Percentiles rank a stretch among this genome's conserved stretches.
phyloP scores from a whole-genome alignment of 1,284 basidiomycete species.

The Mycosarcoma maydis region DNA sequence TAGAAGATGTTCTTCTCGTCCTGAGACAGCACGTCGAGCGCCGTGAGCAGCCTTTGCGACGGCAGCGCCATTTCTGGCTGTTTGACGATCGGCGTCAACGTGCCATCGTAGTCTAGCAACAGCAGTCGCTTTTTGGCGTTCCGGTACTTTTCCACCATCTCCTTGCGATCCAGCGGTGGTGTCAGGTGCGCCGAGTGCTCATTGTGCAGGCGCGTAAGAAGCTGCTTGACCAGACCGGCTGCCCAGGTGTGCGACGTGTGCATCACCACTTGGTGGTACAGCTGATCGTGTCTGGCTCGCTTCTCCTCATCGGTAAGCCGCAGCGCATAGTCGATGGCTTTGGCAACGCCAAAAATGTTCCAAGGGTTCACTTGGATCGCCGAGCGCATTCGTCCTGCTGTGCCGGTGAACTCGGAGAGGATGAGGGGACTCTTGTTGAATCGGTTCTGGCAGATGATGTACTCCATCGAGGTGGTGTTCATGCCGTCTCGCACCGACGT shows the following conservation, averaged over 20 bases:
- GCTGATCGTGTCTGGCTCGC: conserved; percentile 75
- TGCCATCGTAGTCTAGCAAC: conserved; percentile 97
- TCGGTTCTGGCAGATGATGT: conserved; percentile 86
- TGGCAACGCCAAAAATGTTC: conserved; percentile 85
- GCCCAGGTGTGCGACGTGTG: conserved; percentile 98
- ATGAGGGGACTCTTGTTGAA: conserved; percentile 81
- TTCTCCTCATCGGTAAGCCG: conserved; percentile 84
- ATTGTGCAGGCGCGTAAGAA: conserved; percentile 82
- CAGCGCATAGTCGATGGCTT: conserved; percentile 90
- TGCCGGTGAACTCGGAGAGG: conserved; percentile 97
- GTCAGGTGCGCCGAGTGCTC: conserved; percentile 87
- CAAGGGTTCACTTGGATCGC: conserved; percentile 80
- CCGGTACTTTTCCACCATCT: conserved; percentile 76
- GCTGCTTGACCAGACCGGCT: conserved; percentile 84
- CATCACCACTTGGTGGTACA: conserved; percentile 83
- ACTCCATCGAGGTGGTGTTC: conserved; percentile 98
- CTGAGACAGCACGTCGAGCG: conserved; percentile 76
- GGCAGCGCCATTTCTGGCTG: conserved; percentile 88
- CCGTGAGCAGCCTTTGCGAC: conserved; percentile 78
- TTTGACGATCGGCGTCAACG: conserved; percentile 95
- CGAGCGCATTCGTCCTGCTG: conserved; percentile 84
- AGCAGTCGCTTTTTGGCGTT: conserved; percentile 83
- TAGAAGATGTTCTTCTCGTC: conserved; percentile 92
- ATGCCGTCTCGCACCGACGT: conserved; percentile 96
- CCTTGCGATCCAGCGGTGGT: conserved; percentile 79